These are phyloP conservation scores for Boletus rubropictus DNA, from an alignment of 768 basidiomycete genomes.

Conservation along the genomic window DNA sequence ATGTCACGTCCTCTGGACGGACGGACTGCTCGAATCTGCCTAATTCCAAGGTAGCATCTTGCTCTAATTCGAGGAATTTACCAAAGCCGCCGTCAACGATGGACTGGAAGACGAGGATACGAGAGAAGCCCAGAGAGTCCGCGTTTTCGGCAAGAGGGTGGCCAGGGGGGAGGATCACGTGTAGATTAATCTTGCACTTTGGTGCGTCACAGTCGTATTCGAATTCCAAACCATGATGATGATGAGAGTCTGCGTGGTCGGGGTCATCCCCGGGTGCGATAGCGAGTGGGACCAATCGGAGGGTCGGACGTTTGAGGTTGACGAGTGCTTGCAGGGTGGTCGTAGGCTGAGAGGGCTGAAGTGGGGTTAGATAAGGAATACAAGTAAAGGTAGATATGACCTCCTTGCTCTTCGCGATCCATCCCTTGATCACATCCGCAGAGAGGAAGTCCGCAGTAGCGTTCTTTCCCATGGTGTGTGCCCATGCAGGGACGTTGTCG, in stretches of 20 bases:
- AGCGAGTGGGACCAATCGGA: constrained; percentile 66
- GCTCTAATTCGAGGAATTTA: constrained; percentile 63
- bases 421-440: constrained; percentile 71
- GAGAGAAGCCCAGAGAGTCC: constrained; percentile 26
- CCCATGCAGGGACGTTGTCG: constrained; percentile 65
- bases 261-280: constrained; percentile 41
- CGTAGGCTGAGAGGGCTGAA: constrained; percentile 71
- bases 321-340: constrained; percentile 93
- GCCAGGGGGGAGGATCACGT: constrained; percentile 63
- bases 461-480: constrained; percentile 57
- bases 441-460: constrained; percentile 65
- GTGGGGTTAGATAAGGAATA: constrained; percentile 1
- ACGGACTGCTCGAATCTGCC: constrained; percentile 55
- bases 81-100: constrained; percentile 82
- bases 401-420: constrained; percentile 87
- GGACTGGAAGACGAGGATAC: constrained; percentile 36
- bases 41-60: constrained; percentile 76
- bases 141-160: constrained; percentile 50
- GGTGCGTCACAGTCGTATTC: constrained; percentile 90
- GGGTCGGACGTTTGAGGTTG: constrained; percentile 86
- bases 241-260: constrained; percentile 42
- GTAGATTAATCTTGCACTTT: constrained; percentile 73
- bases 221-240: constrained; percentile 80
- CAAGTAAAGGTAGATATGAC: constrained; percentile 30
- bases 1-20: constrained; percentile 1